phyloP scores from a whole-genome alignment of 148 eudicot species.

The Arbutus unedo region DNA sequence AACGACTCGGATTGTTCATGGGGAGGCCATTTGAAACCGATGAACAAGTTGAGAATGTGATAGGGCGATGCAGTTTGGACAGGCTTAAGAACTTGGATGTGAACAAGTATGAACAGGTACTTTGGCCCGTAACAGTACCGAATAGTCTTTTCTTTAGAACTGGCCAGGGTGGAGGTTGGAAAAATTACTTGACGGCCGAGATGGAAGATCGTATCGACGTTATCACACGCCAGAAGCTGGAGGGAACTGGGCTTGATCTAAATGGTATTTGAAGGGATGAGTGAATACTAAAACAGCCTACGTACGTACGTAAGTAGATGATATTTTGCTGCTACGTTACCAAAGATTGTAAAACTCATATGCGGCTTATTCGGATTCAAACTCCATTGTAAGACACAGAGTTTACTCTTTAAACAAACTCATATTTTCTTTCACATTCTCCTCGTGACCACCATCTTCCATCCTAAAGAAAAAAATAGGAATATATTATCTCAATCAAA shows the following conservation, averaged over 20 bases:
- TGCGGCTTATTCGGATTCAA: too few relatives aligned
- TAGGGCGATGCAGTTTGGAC: slow-evolving; percentile 2
- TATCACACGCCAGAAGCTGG: neutral
- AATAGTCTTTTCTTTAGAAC: neutral
- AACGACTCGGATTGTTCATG: slow-evolving; percentile 18
- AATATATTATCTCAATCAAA: too few relatives aligned
- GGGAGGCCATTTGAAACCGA: slow-evolving; percentile 21
- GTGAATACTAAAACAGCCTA: too few relatives aligned
- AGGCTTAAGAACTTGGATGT: neutral
- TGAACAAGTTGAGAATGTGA: neutral
- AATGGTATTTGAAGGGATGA: too few relatives aligned
- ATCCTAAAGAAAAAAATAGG: too few relatives aligned
- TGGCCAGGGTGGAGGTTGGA: neutral
- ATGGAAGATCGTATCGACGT: neutral
- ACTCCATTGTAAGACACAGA: too few relatives aligned
- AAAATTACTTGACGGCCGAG: neutral
- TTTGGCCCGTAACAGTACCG: neutral
- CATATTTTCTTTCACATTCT: too few relatives aligned
- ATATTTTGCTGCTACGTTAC: too few relatives aligned
- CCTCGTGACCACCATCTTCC: too few relatives aligned
- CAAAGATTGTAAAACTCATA: too few relatives aligned
- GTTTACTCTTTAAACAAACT: too few relatives aligned
- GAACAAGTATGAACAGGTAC: slow-evolving; percentile 3
- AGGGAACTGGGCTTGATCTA: neutral
- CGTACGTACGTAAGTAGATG: too few relatives aligned